These are phyloP conservation scores for Geum urbanum DNA, from an alignment of 306 rosid species.

Conservation along the genomic window DNA sequence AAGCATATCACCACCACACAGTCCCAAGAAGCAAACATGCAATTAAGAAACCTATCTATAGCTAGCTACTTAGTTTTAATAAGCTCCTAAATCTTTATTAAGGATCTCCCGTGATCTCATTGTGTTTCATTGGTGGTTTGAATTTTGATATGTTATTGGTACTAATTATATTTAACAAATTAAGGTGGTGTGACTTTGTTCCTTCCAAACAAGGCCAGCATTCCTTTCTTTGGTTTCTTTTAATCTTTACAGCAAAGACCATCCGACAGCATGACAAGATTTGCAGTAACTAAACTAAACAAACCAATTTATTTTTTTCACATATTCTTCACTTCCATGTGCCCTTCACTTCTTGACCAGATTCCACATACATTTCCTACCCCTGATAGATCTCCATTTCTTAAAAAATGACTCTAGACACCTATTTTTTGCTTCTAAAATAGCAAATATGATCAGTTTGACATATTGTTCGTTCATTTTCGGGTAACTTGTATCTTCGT, in stretches of 20 bases:
- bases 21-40: constrained; percentile 16
- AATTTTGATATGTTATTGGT: constrained; percentile 23
- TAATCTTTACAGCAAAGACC: constrained; percentile 40
- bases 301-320: constrained; percentile 7
- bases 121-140: constrained; percentile 20
- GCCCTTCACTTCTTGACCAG: constrained; percentile 52
- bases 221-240: constrained; percentile 32
- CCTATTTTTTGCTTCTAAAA: neutral
- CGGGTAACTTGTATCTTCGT: neutral
- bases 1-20: constrained; percentile 7
- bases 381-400: constrained; percentile 26
- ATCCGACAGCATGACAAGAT: constrained; percentile 54
- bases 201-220: constrained; percentile 59
- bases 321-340: constrained; percentile 57
- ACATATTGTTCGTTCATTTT: neutral
- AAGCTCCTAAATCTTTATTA: neutral
- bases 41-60: constrained; percentile 3
- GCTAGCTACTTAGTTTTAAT: neutral
- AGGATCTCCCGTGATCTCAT: constrained; percentile 6
- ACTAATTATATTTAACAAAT: constrained; percentile 35
- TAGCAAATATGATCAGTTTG: neutral
- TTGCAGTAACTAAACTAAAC: constrained; percentile 25
- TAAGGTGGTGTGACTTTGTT: constrained; percentile 34
- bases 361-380: constrained; percentile 40
- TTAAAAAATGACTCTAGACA: constrained; percentile 13